These are phyloP conservation scores for Sporothrix curviconia DNA, from an alignment of 2,329 filamentous ascomycete genomes.

Conservation along the genomic window DNA sequence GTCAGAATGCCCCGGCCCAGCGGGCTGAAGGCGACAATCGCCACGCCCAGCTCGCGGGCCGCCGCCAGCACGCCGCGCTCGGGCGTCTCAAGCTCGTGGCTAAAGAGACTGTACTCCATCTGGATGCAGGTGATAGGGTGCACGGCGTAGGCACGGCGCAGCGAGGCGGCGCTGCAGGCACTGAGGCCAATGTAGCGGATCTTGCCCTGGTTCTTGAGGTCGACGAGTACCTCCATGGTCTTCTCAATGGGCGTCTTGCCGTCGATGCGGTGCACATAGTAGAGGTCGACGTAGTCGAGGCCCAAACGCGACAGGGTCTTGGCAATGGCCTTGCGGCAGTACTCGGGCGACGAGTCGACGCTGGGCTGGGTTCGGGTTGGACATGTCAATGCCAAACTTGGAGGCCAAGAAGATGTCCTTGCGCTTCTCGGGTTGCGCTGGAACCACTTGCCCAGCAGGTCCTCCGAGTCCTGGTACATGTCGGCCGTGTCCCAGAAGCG, in stretches of 20 bases:
- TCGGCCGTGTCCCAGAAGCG: conserved; percentile 40
- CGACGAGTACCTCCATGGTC: conserved; percentile 40
- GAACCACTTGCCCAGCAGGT: conserved; percentile 39
- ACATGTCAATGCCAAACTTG: conserved; percentile 18
- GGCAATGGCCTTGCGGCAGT: conserved; percentile 24
- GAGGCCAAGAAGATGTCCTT: conserved; percentile 36
- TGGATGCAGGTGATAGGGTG: conserved; percentile 42
- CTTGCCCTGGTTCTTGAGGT: conserved; percentile 45
- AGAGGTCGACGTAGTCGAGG: conserved; percentile 48
- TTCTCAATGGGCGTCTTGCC: conserved; percentile 39
- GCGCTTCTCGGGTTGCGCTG: conserved; percentile 30
- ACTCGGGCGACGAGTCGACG: conserved; percentile 28
- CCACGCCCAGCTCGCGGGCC: conserved; percentile 40
- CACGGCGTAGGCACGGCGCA: conserved; percentile 47
- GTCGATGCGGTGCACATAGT: conserved; percentile 47
- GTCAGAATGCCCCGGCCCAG: conserved; percentile 39
- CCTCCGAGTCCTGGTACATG: conserved; percentile 39
- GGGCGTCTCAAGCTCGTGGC: conserved; percentile 52
- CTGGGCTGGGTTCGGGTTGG: conserved; percentile 17
- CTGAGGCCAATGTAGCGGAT: conserved; percentile 51
- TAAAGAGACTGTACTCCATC: conserved; percentile 33
- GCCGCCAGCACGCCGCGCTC: conserved; percentile 34
- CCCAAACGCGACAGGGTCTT: conserved; percentile 40
- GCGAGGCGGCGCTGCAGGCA: conserved; percentile 42
- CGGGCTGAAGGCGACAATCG: conserved; percentile 35